These are phyloP conservation scores for Avena sativa DNA, from an alignment of 176 grass and related monocot genomes.

Conservation along the genomic window DNA sequence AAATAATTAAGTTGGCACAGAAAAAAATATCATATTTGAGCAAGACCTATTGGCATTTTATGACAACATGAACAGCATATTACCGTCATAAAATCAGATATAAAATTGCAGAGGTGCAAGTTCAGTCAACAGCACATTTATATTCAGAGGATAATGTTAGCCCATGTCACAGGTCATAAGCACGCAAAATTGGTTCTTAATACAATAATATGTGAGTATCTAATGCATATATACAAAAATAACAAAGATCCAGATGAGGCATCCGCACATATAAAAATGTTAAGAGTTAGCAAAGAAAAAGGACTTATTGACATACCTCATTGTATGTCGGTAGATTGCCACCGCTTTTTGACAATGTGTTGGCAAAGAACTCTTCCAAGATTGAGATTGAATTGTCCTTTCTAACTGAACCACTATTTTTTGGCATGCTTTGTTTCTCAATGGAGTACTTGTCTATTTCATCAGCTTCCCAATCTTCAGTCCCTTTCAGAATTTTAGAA, in stretches of 20 bases:
- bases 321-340: constrained; percentile 49
- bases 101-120: constrained; percentile 24
- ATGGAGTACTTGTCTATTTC: constrained; percentile 59
- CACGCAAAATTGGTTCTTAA: not conserved
- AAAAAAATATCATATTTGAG: not conserved
- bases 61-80: constrained; percentile 5
- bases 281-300: constrained; percentile 33
- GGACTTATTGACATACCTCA: constrained; percentile 44
- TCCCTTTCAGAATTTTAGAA: constrained; percentile 54
- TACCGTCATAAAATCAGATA: not conserved
- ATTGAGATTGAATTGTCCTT: constrained; percentile 68
- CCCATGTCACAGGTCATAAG: not conserved
- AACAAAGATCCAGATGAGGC: not conserved
- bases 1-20: not conserved
- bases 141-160: constrained; percentile 23
- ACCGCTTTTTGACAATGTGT: constrained; percentile 61
- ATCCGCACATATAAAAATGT: constrained; percentile 17
- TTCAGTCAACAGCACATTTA: not conserved
- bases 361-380: constrained; percentile 88
- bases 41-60: not conserved
- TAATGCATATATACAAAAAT: constrained; percentile 6
- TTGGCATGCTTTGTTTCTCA: constrained; percentile 54
- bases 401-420: constrained; percentile 46
- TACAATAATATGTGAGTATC: constrained; percentile 24
- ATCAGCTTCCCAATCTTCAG: constrained; percentile 58